Conservation (phyloP, 1,284 basidiomycete species). For the Trametes versicolor region DNA sequence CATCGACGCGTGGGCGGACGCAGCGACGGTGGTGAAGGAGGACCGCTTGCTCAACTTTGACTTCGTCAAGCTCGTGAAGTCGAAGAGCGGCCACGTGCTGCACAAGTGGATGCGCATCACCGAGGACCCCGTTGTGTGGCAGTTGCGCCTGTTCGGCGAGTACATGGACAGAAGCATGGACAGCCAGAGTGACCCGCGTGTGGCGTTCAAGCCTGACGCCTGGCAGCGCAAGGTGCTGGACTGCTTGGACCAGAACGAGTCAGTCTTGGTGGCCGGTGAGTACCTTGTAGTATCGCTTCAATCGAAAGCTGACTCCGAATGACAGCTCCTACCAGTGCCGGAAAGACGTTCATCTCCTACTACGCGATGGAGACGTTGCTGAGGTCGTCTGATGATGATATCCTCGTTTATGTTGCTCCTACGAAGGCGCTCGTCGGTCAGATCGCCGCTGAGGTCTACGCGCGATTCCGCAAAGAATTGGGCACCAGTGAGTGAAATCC, state of each 20-base stretch:
- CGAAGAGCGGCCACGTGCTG: constrained; percentile 51
- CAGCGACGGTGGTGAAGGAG: constrained; percentile 36
- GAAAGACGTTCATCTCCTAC: constrained; percentile 81
- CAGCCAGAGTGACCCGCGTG: constrained; percentile 62
- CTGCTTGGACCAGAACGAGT: constrained; percentile 65
- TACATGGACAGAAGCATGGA: constrained; percentile 80
- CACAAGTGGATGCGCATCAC: constrained; percentile 64
- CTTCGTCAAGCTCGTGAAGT: constrained; percentile 62
- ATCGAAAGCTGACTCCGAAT: background rate
- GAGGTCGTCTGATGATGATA: constrained; percentile 66
- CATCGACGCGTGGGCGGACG: constrained; percentile 39
- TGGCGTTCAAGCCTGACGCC: constrained; percentile 71
- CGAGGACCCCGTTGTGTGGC: constrained; percentile 69
- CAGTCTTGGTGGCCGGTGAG: constrained; percentile 72
- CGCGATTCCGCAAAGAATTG: constrained; percentile 69
- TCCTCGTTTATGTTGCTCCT: constrained; percentile 78
- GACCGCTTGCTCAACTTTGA: constrained; percentile 60
- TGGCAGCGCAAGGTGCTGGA: constrained; percentile 77
- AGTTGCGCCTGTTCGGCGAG: constrained; percentile 73
- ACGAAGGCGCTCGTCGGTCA: constrained; percentile 78
- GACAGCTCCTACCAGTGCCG: constrained; percentile 71
- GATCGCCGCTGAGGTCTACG: constrained; percentile 76
- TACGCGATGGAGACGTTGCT: constrained; percentile 79
- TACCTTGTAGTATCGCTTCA: constrained; percentile 15
- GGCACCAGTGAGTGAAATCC: constrained; percentile 50